phyloP scores from a whole-genome alignment of 345 rosid species.

The Euphorbia lathyris region DNA sequence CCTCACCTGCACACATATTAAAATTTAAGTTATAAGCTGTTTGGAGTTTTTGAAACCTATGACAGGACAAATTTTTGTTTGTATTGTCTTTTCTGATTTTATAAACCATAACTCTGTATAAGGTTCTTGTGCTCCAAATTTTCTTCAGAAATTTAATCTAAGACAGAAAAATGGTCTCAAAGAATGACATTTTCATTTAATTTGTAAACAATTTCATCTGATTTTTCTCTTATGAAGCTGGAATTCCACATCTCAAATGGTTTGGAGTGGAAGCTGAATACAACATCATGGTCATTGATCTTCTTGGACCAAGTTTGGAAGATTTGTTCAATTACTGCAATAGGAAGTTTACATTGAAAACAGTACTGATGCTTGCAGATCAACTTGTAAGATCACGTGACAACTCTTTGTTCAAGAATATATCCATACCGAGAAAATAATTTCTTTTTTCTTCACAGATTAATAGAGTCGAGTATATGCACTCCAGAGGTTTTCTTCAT shows the following conservation, averaged over 20 bases:
- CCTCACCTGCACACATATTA: neutral
- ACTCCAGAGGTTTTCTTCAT: conserved; percentile 75
- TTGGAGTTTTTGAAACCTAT: neutral
- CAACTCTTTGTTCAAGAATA: neutral
- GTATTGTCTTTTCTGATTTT: neutral
- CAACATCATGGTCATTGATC: conserved; percentile 82
- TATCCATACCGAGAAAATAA: conserved; percentile 2
- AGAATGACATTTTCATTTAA: neutral
- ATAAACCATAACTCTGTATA: neutral
- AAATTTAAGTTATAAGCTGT: neutral
- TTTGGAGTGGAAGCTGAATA: conserved; percentile 80
- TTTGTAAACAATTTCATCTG: neutral
- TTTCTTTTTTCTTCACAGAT: conserved; percentile 42
- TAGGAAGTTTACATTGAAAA: conserved; percentile 64
- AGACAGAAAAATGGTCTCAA: neutral
- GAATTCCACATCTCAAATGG: conserved; percentile 85
- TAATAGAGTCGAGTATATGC: conserved; percentile 79
- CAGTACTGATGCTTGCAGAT: conserved; percentile 88
- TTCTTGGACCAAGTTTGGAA: conserved; percentile 89
- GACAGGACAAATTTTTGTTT: neutral
- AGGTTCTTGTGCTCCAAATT: neutral
- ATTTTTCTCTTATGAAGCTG: conserved; percentile 42
- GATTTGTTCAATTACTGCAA: conserved; percentile 81
- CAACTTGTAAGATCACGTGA: conserved; percentile 50
- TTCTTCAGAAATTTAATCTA: neutral